These are phyloP conservation scores for Eutypella sp. DNA, from an alignment of 2,329 filamentous ascomycete genomes.

Conservation along the genomic window DNA sequence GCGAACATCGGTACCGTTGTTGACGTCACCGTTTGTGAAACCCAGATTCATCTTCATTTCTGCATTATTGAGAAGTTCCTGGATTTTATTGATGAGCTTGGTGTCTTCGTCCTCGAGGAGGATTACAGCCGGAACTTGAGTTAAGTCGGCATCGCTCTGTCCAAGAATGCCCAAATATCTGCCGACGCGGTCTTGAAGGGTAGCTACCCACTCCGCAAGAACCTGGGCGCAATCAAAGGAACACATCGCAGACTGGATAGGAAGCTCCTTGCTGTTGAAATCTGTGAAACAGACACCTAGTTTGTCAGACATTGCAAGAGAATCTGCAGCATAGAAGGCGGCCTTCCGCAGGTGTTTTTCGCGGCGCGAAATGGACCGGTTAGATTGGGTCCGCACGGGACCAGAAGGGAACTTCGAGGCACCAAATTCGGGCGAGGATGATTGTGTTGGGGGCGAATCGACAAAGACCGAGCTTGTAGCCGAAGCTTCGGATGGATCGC, in stretches of 20 bases:
- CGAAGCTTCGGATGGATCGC: constrained; percentile 44
- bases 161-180: constrained; percentile 83
- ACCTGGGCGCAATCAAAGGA: constrained; percentile 92
- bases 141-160: constrained; percentile 72
- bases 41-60: constrained; percentile 72
- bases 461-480: constrained; percentile 41
- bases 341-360: constrained; percentile 88
- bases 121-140: constrained; percentile 80
- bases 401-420: constrained; percentile 31
- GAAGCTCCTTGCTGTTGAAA: constrained; percentile 75
- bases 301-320: constrained; percentile 81
- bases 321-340: constrained; percentile 92
- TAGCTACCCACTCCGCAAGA: constrained; percentile 88
- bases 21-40: constrained; percentile 41
- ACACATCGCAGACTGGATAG: constrained; percentile 86
- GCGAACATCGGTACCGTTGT: constrained; percentile 44
- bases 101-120: constrained; percentile 88
- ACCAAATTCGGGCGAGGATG: constrained; percentile 43
- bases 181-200: constrained; percentile 90
- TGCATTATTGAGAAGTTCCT: constrained; percentile 69
- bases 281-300: constrained; percentile 82
- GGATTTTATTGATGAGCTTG: constrained; percentile 77
- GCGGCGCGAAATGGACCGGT: constrained; percentile 58
- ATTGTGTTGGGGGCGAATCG: constrained; percentile 49
- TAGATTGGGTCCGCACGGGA: constrained; percentile 27